Evolutionary conservation across 148 eudicot species (phyloP).

Genomic region (Bassia scoparia): DNA sequence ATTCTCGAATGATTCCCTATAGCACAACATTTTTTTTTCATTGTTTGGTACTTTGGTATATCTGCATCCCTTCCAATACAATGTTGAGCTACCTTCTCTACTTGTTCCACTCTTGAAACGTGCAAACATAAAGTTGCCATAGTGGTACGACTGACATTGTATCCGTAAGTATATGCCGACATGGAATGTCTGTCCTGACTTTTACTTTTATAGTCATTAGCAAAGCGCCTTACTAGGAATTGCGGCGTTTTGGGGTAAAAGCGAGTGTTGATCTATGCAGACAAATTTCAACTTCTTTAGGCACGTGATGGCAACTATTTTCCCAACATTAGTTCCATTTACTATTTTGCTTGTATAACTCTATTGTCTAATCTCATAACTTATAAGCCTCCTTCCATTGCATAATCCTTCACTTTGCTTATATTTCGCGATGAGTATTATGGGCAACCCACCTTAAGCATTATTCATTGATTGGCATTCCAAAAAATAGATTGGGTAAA

Average conservation of each 20-base stretch:
- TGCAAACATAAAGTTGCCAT: background rate
- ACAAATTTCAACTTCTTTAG: background rate
- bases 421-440: background rate
- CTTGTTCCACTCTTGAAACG: background rate
- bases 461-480: background rate
- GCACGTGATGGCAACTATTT: background rate
- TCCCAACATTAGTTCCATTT: background rate
- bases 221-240: background rate
- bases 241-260: background rate
- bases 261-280: background rate
- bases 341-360: background rate
- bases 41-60: background rate
- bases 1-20: background rate
- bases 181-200: background rate
- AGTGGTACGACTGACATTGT: background rate
- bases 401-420: background rate
- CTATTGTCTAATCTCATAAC: background rate
- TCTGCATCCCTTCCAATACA: background rate
- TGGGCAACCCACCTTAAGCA: slow-evolving; percentile 1
- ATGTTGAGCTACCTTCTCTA: background rate
- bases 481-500: background rate
- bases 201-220: background rate
- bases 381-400: slow-evolving; percentile 2
- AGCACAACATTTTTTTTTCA: background rate
- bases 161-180: background rate